Evolutionary conservation across 2,329 filamentous ascomycete genomes (phyloP).

Genomic region (Pestalotiopsis sp.): DNA sequence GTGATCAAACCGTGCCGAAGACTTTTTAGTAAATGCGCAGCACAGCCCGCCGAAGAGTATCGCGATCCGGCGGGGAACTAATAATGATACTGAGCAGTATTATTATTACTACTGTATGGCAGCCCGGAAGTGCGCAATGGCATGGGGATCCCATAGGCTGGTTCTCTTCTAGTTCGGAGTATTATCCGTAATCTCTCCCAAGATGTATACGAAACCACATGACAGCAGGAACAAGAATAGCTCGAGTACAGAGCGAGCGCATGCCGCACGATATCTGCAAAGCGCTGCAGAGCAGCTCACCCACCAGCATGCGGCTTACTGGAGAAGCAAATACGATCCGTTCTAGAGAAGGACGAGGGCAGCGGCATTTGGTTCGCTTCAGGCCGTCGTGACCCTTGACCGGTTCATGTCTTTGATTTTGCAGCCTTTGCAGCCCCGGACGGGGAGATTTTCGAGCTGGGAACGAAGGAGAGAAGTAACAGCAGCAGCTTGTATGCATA

Average conservation of each 20-base stretch:
- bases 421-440: not conserved
- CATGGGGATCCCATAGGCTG: too few relatives aligned
- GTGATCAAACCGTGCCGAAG: conserved; percentile 24
- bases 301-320: not conserved
- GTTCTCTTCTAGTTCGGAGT: not conserved
- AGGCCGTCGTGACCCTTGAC: not conserved
- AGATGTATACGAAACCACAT: too few relatives aligned
- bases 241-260: too few relatives aligned
- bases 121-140: not conserved
- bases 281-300: not conserved
- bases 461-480: not conserved
- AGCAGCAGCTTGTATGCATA: too few relatives aligned
- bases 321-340: not conserved
- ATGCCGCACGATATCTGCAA: too few relatives aligned
- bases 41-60: conserved; percentile 18
- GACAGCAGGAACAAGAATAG: too few relatives aligned
- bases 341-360: not conserved
- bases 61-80: not conserved
- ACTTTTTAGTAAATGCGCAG: conserved; percentile 8
- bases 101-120: not conserved
- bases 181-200: too few relatives aligned
- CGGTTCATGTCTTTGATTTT: not conserved
- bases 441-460: not conserved
- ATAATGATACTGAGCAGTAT: not conserved
- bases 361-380: not conserved